Conservation (phyloP, 1,284 basidiomycete genomes). For the Ceratobasidium sp. region DNA sequence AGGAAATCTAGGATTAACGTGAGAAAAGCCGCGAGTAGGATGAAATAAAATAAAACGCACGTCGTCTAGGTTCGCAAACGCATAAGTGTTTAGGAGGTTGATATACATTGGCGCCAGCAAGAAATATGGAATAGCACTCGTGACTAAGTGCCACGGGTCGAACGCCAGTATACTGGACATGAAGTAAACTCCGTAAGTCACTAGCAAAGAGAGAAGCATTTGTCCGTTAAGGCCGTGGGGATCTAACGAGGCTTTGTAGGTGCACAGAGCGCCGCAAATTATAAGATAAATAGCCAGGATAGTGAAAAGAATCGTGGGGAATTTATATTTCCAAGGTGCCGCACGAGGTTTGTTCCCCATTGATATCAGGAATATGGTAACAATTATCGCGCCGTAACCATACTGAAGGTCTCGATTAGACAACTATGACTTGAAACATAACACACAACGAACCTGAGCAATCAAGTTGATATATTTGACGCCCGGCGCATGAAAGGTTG, state of each 20-base stretch:
- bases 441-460: slow-evolving; percentile 72
- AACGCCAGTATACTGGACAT: slow-evolving; percentile 84
- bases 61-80: slow-evolving; percentile 83
- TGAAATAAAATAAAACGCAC: slow-evolving; percentile 52
- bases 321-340: slow-evolving; percentile 84
- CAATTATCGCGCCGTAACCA: slow-evolving; percentile 80
- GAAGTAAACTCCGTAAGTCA: slow-evolving; percentile 88
- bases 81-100: slow-evolving; percentile 87
- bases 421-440: not conserved
- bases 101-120: slow-evolving; percentile 88
- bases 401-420: slow-evolving; percentile 62
- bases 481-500: slow-evolving; percentile 69
- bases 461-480: slow-evolving; percentile 83
- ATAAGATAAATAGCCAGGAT: slow-evolving; percentile 84
- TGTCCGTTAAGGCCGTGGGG: slow-evolving; percentile 61
- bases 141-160: slow-evolving; percentile 93
- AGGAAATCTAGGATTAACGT: slow-evolving; percentile 66
- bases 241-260: slow-evolving; percentile 68
- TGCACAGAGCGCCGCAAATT: slow-evolving; percentile 77
- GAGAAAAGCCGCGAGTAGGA: not conserved
- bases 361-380: slow-evolving; percentile 91
- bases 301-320: slow-evolving; percentile 79
- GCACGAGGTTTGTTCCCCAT: slow-evolving; percentile 94
- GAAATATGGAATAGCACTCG: slow-evolving; percentile 89
- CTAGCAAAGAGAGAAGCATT: slow-evolving; percentile 84